These are phyloP conservation scores for Ananas comosus DNA, from an alignment of 176 grass and related monocot species.

Conservation along the genomic window DNA sequence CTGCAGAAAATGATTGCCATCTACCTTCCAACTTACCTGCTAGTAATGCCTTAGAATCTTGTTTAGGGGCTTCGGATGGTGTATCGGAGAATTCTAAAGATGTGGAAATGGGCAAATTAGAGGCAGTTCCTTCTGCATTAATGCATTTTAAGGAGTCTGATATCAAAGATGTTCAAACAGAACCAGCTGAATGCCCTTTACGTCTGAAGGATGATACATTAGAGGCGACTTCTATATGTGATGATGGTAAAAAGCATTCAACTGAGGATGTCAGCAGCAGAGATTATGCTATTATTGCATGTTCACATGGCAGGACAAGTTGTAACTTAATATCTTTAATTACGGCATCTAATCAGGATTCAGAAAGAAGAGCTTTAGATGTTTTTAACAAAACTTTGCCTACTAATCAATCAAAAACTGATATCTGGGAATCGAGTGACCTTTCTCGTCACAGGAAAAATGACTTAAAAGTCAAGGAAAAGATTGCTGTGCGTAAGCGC, in stretches of 20 bases:
- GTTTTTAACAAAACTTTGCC: constrained; percentile 30
- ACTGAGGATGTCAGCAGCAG: neutral
- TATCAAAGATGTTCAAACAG: neutral
- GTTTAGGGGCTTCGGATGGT: constrained; percentile 15
- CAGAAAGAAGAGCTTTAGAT: constrained; percentile 25
- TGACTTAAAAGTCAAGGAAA: constrained; percentile 46
- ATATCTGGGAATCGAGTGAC: constrained; percentile 34
- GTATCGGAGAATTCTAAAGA: constrained; percentile 27
- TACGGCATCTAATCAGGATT: constrained; percentile 31
- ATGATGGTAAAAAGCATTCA: neutral
- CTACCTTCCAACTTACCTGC: constrained; percentile 12
- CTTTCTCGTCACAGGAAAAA: constrained; percentile 28
- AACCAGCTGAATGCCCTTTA: neutral
- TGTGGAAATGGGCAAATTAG: neutral
- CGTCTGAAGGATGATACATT: neutral
- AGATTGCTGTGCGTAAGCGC: constrained; percentile 33
- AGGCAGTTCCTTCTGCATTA: neutral
- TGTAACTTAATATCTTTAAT: constrained; percentile 41
- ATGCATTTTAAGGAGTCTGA: neutral
- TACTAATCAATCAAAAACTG: constrained; percentile 18
- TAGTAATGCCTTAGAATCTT: constrained; percentile 26
- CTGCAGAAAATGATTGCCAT: constrained; percentile 12
- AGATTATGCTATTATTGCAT: constrained; percentile 13
- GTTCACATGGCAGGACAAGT: constrained; percentile 8
- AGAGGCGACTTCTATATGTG: neutral